These are phyloP conservation scores for Apophysomyces variabilis DNA, from an alignment of 371 early-diverging fungal genomes.

Conservation along the genomic window DNA sequence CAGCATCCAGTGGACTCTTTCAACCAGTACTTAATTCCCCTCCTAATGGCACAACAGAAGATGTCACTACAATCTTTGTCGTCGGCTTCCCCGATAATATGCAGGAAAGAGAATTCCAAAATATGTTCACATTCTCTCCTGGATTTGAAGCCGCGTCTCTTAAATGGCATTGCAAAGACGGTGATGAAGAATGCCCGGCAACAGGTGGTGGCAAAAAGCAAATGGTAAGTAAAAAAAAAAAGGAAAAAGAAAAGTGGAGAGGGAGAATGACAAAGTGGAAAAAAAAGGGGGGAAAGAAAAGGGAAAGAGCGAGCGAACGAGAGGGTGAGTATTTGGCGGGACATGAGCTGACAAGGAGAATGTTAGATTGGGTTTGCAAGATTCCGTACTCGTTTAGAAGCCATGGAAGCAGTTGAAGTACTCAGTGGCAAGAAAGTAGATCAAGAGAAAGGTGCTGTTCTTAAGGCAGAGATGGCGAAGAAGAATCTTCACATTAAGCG, in stretches of 20 bases:
- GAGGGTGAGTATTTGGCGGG: not conserved
- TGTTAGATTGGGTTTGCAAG: slow-evolving; percentile 51
- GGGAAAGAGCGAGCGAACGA: not conserved
- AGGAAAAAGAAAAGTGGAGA: not conserved
- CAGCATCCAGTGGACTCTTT: slow-evolving; percentile 22
- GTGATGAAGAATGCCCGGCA: slow-evolving; percentile 37
- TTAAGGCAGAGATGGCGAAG: slow-evolving; percentile 58
- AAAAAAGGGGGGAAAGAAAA: not conserved
- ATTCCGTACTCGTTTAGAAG: slow-evolving; percentile 46
- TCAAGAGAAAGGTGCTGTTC: slow-evolving; percentile 36
- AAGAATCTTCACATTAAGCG: slow-evolving; percentile 54
- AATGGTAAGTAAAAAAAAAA: slow-evolving; percentile 64
- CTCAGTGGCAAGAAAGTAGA: slow-evolving; percentile 45
- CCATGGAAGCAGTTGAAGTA: slow-evolving; percentile 38
- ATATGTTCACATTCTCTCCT: slow-evolving; percentile 94
- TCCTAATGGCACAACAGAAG: slow-evolving; percentile 38
- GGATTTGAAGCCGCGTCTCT: slow-evolving; percentile 96
- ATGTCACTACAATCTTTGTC: slow-evolving; percentile 94
- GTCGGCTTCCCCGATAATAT: slow-evolving; percentile 98
- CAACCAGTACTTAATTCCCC: slow-evolving; percentile 17
- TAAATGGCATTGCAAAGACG: slow-evolving; percentile 77
- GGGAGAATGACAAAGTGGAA: not conserved
- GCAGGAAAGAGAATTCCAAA: slow-evolving; percentile 96
- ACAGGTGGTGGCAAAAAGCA: slow-evolving; percentile 70
- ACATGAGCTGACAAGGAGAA: not conserved